Evolutionary conservation across 2,329 filamentous ascomycete species (phyloP), one percentile per base, ranked within the genome.

Genomic region (Botrytis aclada): DNA sequence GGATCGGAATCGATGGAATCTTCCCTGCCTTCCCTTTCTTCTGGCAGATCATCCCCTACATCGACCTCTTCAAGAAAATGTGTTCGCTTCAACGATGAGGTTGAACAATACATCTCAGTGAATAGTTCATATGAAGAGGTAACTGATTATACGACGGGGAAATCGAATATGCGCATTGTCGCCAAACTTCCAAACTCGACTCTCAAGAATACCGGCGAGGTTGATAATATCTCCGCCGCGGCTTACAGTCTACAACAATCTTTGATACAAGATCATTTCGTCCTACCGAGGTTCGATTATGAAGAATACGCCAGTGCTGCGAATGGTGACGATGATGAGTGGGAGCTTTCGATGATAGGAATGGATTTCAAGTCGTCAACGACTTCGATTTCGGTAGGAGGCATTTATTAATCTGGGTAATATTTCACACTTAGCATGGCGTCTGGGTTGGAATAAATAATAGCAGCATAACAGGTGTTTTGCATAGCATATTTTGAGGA

Each of bases 51-150:
- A 47, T 72, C 70, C 10, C 65, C 71, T 54, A 32, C 64, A 60
- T 62, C 43, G 32, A 69, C 25, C 58, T 51, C 54, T 14, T 69
- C 71, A 39, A 66, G 71, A 32, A 72, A 72, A 61, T 60, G 56
- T 34, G 71, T 72, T 54, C 71, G 71, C 32, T 72, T 72, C 56
- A 58, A 72, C 41, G 71, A 72, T 34, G 47, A 72, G 29, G 71
- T 72, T 34, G 64, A 72, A 41, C 71, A 72, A 72, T 72, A 69
- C 20, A 69, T 69, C 41, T 54, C 65, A 25, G 54, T 72, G 7
- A 62, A 72, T 43, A 51, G 32, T 39, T 37, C 43, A 18, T 22
- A 66, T 54, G 70, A 61, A 47, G 51, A 22, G 5, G 51, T 47
- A 41, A 47, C n/a, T 14, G 22, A 22, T 16, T 45, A n/a, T 43